Evolutionary conservation across 495 filamentous ascomycete genomes (phyloP).

Genomic region (Patellaria atrata): DNA sequence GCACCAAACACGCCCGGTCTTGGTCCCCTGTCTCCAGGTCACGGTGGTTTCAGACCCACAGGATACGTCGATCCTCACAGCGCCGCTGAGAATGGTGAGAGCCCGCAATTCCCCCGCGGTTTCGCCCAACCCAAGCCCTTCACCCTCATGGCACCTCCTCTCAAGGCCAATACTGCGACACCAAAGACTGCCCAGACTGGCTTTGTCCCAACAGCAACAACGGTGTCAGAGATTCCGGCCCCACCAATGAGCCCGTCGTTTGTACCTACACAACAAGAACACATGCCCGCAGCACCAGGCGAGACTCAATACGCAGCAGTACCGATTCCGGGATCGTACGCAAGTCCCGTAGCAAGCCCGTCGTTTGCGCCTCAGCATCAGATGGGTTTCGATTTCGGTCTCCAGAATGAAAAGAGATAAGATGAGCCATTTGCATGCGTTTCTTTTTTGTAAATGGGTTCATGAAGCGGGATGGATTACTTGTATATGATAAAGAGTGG

Average conservation of each 20-base stretch:
- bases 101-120: conserved; percentile 26
- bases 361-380: conserved; percentile 4
- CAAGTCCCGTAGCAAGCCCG: conserved; percentile 13
- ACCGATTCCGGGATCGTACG: conserved; percentile 52
- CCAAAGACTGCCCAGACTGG: conserved; percentile 47
- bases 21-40: conserved; percentile 31
- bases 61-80: conserved; percentile 34
- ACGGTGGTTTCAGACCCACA: conserved; percentile 27
- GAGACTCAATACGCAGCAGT: conserved; percentile 54
- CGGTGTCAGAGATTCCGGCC: conserved; percentile 6
- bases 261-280: conserved; percentile 21
- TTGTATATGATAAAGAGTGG: too few species aligned
- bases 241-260: conserved; percentile 18
- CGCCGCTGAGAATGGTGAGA: conserved; percentile 42
- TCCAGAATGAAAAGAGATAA: not conserved
- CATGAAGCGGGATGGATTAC: too few species aligned
- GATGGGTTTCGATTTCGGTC: conserved; percentile 20
- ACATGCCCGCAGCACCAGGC: conserved; percentile 41
- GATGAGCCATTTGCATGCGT: not conserved
- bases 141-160: conserved; percentile 71
- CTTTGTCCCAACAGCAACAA: conserved; percentile 32
- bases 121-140: conserved; percentile 46
- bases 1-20: conserved; percentile 91
- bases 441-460: not conserved
- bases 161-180: conserved; percentile 58